Evolutionary conservation across 2,329 filamentous ascomycete species (phyloP), one percentile per base, ranked within the genome.

Genomic region (Setomelanomma holmii): DNA sequence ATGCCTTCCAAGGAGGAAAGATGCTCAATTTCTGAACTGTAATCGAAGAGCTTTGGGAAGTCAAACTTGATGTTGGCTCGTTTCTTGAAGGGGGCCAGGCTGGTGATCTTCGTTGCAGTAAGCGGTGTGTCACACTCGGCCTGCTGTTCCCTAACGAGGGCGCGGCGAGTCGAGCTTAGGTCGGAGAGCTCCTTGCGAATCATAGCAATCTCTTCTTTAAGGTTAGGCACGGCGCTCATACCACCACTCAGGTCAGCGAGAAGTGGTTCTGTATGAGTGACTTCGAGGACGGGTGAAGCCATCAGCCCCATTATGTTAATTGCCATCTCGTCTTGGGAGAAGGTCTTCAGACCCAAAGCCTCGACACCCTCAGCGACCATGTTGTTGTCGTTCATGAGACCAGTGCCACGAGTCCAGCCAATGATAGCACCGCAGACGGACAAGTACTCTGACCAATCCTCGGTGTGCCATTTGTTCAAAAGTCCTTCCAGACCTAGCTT

Each of bases 51-150:
- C 61, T 82, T 82, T 35, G 95, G 95, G 83, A 99, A 99, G 65
- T 96, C 89, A 65, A 93, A 98, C 79, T 97, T 97, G 82, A 99
- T 89, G 78, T 99, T 99, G 74, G 95, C 95, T 67, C 95, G 90
- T 81, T 93, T 96, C 83, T 95, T 93, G 83, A 97, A 97, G 7
- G 98, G 83, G 24, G 88, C 88, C 3, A 44, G 17, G 7, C 24
- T 33, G 4, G 41, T 44, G 17, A 16, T 16, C 33, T 44, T 38
- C 12, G 39, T 10, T 16, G 22, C 33, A 22, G 20, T 16, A 33
- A 21, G 38, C 36, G 50, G 33, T 45, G 19, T 20, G 30, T 55
- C 41, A 27, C 38, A 42, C 22, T 58, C 55, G 14, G 43, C 51
- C 33, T 55, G 45, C 24, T 47, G 45, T 21, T 58, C 51, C 19